A percentile compares a stretch with the other conserved stretches of the same genome.
Evolutionary conservation across 495 filamentous ascomycete species (phyloP).

Genomic region (Hypoxylon fuscum): DNA sequence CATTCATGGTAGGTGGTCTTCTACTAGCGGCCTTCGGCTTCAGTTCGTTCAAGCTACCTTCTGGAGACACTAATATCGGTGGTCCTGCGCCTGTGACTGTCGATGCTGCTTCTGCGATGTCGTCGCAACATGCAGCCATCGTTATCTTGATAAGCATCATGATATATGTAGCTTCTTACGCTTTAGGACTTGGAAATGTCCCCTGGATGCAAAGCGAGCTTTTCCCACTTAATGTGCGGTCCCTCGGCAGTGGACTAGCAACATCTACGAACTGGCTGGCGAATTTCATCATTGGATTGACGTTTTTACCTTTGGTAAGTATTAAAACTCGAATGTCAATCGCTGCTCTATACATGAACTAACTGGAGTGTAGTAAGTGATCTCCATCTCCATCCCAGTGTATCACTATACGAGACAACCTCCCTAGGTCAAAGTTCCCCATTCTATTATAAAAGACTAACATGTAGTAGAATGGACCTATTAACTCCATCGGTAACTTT

Average conservation of each 20-base stretch:
- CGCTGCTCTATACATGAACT: slow-evolving; percentile 2
- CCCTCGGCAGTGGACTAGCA: slow-evolving; percentile 80
- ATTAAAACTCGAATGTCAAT: not conserved
- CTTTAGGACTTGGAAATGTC: slow-evolving; percentile 87
- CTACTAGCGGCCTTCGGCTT: slow-evolving; percentile 73
- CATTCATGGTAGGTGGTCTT: slow-evolving; percentile 81
- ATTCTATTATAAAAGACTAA: slow-evolving; percentile 8
- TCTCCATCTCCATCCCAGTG: not conserved
- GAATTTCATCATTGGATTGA: slow-evolving; percentile 88
- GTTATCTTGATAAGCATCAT: slow-evolving; percentile 76
- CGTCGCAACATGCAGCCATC: slow-evolving; percentile 52
- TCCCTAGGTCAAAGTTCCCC: not conserved
- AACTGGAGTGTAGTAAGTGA: slow-evolving; percentile 32
- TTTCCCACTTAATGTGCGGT: slow-evolving; percentile 84
- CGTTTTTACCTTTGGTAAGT: slow-evolving; percentile 76
- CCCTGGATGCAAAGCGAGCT: slow-evolving; percentile 95
- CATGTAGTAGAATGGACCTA: slow-evolving; percentile 65
- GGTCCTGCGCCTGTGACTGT: slow-evolving; percentile 12
- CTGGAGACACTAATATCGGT: slow-evolving; percentile 42
- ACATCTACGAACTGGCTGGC: slow-evolving; percentile 90
- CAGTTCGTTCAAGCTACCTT: slow-evolving; percentile 61
- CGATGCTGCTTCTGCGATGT: slow-evolving; percentile 8
- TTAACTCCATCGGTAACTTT: slow-evolving; percentile 83
- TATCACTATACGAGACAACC: not conserved
- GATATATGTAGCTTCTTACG: slow-evolving; percentile 86